Base-by-base conservation (phyloP, 164 flowering plant genomes). In the Kingdonia uniflora region DNA sequence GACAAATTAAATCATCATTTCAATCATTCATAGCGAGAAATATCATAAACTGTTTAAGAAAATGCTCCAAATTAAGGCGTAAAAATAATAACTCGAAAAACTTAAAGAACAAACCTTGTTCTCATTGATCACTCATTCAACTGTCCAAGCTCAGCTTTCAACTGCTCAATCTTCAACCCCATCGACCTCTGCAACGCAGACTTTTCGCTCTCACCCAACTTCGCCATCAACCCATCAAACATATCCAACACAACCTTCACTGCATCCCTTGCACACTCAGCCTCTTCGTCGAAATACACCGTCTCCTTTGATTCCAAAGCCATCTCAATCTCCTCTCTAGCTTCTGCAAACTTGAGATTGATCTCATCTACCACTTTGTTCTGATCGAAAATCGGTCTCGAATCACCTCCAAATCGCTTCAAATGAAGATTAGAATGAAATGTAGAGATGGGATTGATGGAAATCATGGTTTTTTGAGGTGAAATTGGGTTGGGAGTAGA, bases 151-250 rank as follows among this genome's bases (percentile, higher is more conserved):
- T 91, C 97, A 42, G 92, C 97, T 63, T 91, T 91, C 73, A 91
- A 64, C 64, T 87, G 97, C 75, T 87, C 92, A 29, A 91, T 83
- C 80, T 91, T 91, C 51, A 91, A 69, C 21, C 97, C 97, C 97
- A 87, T 91, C 1, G 95, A 80, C 45, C 96, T 66, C 72, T 71
- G 85, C 68, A 91, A 42, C 11, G 74, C 80, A 8, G 59, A 72
- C 66, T 52, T 81, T 40, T 82, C 82, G 2, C 33, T 62, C 58
- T 80, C 90, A 1, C 78, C 62, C 29, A 85, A 24, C 70, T 69
- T 87, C 42, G 57, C 71, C 69, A 79, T 50, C 37, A 87, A 65
- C 17, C 67, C 82, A 1, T 77, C 70, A 49, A 73, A 91, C 85
- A 73, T 39, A 14, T 76, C 90, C 63, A 91, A 17, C 17, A 79